A percentile compares a stretch with the other conserved stretches of the same genome.
These are phyloP conservation scores for Pugionium dolabratum DNA, from an alignment of 345 rosid species.

Conservation along the genomic window DNA sequence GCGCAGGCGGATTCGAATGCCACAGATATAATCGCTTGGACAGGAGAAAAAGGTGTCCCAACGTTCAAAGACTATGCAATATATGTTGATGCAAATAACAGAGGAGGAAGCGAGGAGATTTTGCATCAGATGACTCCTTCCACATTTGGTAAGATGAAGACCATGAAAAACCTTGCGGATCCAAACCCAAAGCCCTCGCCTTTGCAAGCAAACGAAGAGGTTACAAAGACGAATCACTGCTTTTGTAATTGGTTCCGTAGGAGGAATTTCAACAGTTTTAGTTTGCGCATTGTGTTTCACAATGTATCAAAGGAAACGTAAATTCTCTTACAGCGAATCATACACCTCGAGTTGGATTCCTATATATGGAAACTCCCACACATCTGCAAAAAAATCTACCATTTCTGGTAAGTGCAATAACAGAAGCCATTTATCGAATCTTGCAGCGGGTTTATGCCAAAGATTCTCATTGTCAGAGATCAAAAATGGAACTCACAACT, in stretches of 20 bases:
- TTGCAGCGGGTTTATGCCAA: conserved; percentile 69
- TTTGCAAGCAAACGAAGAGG: conserved; percentile 48
- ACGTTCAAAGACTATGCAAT: conserved; percentile 60
- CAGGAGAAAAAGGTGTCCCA: conserved; percentile 50
- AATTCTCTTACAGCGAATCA: conserved; percentile 38
- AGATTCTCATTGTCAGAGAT: conserved; percentile 71
- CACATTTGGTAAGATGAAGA: conserved; percentile 48
- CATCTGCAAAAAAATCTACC: conserved; percentile 58
- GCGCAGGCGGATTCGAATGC: conserved; percentile 46
- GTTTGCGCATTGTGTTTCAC: conserved; percentile 54
- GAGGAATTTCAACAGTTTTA: conserved; percentile 58
- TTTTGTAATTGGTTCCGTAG: conserved; percentile 54
- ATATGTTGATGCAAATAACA: conserved; percentile 42
- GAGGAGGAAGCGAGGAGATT: conserved; percentile 48
- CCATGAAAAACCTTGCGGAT: conserved; percentile 57
- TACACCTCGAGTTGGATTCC: conserved; percentile 75
- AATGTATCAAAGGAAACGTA: conserved; percentile 45
- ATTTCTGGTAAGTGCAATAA: conserved; percentile 46
- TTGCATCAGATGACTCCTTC: conserved; percentile 60
- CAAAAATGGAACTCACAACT: conserved; percentile 59
- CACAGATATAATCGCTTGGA: conserved; percentile 66
- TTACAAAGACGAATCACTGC: conserved; percentile 13
- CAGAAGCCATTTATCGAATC: conserved; percentile 52
- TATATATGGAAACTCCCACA: conserved; percentile 54
- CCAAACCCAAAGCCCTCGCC: conserved; percentile 62